Evolutionary conservation across 176 grass and related monocot genomes (phyloP).

Genomic region (Elaeis guineensis): DNA sequence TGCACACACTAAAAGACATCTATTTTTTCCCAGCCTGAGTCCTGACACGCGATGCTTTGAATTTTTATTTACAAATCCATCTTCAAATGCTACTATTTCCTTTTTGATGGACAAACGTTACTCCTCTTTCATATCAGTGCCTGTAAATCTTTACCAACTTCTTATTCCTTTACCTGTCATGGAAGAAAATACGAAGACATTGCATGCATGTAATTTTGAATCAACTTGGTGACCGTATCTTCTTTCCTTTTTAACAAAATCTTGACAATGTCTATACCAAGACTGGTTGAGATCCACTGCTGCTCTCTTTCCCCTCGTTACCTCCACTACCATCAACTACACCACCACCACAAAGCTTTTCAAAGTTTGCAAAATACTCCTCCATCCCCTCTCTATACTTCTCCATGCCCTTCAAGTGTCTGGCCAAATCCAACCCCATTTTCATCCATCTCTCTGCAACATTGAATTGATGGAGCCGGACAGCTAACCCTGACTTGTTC

Average conservation of each 20-base stretch:
- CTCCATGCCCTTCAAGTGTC: slow-evolving; percentile 70
- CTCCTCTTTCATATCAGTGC: too few relatives aligned
- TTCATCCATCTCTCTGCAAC: slow-evolving; percentile 87
- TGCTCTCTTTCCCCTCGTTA: slow-evolving; percentile 3
- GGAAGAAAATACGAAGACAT: too few relatives aligned
- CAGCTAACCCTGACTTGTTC: slow-evolving; percentile 61
- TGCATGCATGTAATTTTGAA: too few relatives aligned
- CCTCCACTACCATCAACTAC: slow-evolving; percentile 2
- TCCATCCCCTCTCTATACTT: slow-evolving; percentile 46
- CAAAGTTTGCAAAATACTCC: slow-evolving; percentile 42
- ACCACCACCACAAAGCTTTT: slow-evolving; percentile 38
- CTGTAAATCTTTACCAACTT: too few relatives aligned
- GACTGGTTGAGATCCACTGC: slow-evolving; percentile 48
- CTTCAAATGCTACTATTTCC: too few relatives aligned
- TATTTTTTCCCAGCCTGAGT: too few relatives aligned
- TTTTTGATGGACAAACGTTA: too few relatives aligned
- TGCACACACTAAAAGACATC: too few relatives aligned
- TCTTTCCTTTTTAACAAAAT: not conserved
- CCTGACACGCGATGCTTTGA: too few relatives aligned
- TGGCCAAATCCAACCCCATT: slow-evolving; percentile 63
- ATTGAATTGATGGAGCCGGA: slow-evolving; percentile 39
- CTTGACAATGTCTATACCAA: slow-evolving; percentile 27
- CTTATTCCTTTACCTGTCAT: too few relatives aligned
- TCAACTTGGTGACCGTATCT: too few relatives aligned
- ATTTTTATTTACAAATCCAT: too few relatives aligned